Base-by-base conservation (phyloP, 208 protist genomes). In the Acanthamoeba healyi region DNA sequence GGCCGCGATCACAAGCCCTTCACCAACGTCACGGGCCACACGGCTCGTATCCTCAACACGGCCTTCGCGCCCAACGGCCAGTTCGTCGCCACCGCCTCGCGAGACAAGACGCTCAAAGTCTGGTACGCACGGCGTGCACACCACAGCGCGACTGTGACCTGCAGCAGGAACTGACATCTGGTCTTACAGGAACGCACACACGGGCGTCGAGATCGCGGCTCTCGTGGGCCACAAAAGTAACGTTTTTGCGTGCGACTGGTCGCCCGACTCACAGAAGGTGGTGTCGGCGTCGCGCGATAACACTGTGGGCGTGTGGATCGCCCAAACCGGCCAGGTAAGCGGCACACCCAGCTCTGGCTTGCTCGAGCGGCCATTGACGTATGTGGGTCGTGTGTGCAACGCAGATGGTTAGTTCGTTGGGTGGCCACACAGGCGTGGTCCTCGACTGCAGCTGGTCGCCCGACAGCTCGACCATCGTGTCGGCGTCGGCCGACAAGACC, bases 301-400 rank as follows among this genome's bases (percentile, higher is more conserved):
- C 24, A 32, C 44, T 0, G 1, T 96, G 36, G 54, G 90, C 10
- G 56, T 96, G 29, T 97, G 94, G 96, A 91, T 95, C 29, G 92
- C 74, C 7, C 5, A 22, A 5, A 56, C 54, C 9, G 70, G 44
- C 10, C 7, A 38, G 88, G 9, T n/a, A n/a, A n/a, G n/a, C n/a
- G n/a, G n/a, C n/a, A n/a, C n/a, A n/a, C n/a, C n/a, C n/a, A n/a
- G n/a, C n/a, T n/a, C n/a, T n/a, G n/a, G n/a, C n/a, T n/a, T n/a
- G n/a, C n/a, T n/a, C n/a, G n/a, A n/a, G n/a, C n/a, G n/a, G n/a
- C n/a, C n/a, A n/a, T n/a, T n/a, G n/a, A n/a, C n/a, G n/a, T n/a
- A n/a, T n/a, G n/a, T n/a, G n/a, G n/a, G n/a, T n/a, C n/a, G n/a
- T n/a, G n/a, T n/a, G n/a, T n/a, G n/a, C n/a, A n/a, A n/a, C n/a